Evolutionary conservation across 306 rosid genomes (phyloP), one percentile per base, ranked within the genome.

Genomic region (Trifolium fragiferum): DNA sequence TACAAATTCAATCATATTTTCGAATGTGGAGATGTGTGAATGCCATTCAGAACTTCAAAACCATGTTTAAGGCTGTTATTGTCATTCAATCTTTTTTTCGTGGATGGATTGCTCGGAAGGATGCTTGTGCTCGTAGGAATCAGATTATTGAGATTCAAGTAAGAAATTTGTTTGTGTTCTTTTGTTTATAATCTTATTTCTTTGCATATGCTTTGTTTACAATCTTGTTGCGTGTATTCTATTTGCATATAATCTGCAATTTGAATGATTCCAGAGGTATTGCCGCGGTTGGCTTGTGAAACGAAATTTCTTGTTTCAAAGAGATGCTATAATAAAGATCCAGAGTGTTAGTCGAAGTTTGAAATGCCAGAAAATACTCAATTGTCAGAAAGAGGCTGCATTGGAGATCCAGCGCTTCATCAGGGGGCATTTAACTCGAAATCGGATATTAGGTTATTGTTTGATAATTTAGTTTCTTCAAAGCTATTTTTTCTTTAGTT

Each of bases 141-240:
- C 78, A 72, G 66, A 85, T 90, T 70, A 37, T 83, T 75, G 79
- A 76, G 62, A 87, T 91, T 83, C 98, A 93, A 84, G 98, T 93
- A 86, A 86, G 93, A 68, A 47, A 33, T 46, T 30, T 69, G 32
- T 27, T 50, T 30, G 4, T 41, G 9, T 82, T 66, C n/a, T 72
- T 51, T 62, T 33, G 64, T 70, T 60, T 38, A 35, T 66, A 19
- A 30, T 68, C 20, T 33, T 59, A 32, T 59, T 57, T 43, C 12
- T 62, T 58, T 72, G 58, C 38, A 43, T 72, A 70, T 41, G 60
- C 30, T 51, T 40, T 74, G 71, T 70, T 53, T 38, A 35, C 60
- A 20, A 19, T 60, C 20, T 33, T 46, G 41, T 59, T 57, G 35
- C 12, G 44, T 65, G 10, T 37, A 37, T 7, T 37, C 40, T 37